phyloP scores from a whole-genome alignment of 306 rosid species.

The Cucurbita ficifolia region DNA sequence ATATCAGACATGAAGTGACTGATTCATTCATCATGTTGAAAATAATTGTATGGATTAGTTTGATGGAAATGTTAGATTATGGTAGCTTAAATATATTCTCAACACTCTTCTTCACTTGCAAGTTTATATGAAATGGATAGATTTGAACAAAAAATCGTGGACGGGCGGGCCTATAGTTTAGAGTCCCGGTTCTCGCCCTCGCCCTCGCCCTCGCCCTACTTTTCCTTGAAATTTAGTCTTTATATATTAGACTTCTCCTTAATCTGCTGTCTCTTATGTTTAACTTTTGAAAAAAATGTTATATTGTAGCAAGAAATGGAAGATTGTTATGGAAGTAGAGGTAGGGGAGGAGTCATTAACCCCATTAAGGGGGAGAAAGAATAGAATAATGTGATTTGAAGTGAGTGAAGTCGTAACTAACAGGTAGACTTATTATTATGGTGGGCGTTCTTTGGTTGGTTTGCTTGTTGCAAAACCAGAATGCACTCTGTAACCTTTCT shows the following conservation, averaged over 20 bases:
- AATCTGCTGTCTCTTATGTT: not conserved
- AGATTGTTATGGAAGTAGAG: not conserved
- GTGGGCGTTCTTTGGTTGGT: not conserved
- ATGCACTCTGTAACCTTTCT: not conserved
- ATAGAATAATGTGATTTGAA: not conserved
- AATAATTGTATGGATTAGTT: not conserved
- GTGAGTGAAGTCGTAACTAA: not conserved
- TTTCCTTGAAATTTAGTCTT: not conserved
- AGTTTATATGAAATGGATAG: not conserved
- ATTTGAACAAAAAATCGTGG: not conserved
- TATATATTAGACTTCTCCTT: not conserved
- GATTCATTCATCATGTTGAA: not conserved
- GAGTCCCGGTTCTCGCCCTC: not conserved
- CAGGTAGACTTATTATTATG: not conserved
- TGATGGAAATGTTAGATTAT: not conserved
- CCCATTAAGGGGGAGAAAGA: not conserved
- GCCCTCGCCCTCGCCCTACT: not conserved
- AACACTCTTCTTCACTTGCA: not conserved
- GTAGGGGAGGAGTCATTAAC: not conserved
- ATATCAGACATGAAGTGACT: not conserved
- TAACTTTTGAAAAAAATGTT: no score
- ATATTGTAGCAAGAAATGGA: not conserved
- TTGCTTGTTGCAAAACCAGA: not conserved
- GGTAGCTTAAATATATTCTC: not conserved
- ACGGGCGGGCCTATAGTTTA: not conserved